A percentile compares a stretch with the other conserved stretches of the same genome.
These are phyloP conservation scores for Trametes cubensis DNA, from an alignment of 768 basidiomycete genomes.

Conservation along the genomic window DNA sequence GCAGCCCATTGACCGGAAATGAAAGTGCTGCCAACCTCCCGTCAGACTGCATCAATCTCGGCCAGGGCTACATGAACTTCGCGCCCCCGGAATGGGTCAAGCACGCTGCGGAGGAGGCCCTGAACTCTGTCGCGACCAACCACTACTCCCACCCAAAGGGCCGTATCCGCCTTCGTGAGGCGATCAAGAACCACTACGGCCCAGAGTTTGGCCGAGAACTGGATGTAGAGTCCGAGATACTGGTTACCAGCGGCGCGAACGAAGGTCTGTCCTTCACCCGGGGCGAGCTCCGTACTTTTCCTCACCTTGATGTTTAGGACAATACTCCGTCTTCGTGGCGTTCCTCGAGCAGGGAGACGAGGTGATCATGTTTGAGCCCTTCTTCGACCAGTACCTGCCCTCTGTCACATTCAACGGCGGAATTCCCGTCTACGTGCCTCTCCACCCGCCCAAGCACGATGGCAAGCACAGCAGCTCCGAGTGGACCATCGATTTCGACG, in stretches of 20 bases:
- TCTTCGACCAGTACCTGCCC: conserved; percentile 95
- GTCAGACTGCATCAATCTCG: conserved; percentile 91
- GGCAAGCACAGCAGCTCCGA: conserved; percentile 64
- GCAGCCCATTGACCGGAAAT: background rate
- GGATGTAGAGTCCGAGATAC: conserved; percentile 83
- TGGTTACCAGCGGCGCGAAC: conserved; percentile 96
- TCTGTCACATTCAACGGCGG: conserved; percentile 95
- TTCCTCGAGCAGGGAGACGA: conserved; percentile 93
- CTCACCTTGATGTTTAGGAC: conserved; percentile 52
- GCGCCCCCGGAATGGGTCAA: conserved; percentile 79
- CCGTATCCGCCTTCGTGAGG: conserved; percentile 82
- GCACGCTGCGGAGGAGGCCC: conserved; percentile 70
- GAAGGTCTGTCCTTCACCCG: conserved; percentile 63
- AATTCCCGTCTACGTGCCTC: conserved; percentile 89
- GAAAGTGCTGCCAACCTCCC: conserved; percentile 85
- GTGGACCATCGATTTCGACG: conserved; percentile 90
- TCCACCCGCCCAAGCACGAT: conserved; percentile 76
- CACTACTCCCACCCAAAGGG: conserved; percentile 95
- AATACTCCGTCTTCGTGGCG: conserved; percentile 91
- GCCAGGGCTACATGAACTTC: conserved; percentile 92
- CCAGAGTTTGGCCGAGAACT: conserved; percentile 68
- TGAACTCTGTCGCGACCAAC: conserved; percentile 63
- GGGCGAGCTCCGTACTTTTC: conserved; percentile 14
- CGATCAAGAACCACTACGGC: conserved; percentile 81
- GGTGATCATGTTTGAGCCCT: conserved; percentile 98